Evolutionary conservation across 768 basidiomycete genomes (phyloP).

Genomic region (Phlebiopsis gigantea): DNA sequence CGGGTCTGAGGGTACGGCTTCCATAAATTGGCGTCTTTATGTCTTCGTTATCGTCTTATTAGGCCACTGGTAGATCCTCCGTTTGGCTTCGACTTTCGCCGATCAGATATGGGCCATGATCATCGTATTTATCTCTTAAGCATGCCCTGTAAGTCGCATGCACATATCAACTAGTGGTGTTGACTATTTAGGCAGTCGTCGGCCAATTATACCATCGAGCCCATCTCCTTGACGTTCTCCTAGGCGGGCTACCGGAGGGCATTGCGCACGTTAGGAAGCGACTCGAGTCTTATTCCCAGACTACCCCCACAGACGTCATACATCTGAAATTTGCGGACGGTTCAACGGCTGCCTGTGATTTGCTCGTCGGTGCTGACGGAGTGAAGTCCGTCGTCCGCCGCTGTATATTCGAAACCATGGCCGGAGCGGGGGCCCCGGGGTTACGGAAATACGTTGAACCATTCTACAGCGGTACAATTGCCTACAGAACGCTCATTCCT

Average conservation of each 20-base stretch:
- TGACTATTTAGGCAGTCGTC: slow-evolving; percentile 20
- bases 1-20: slow-evolving; percentile 16
- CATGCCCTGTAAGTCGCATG: slow-evolving; percentile 34
- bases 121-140: slow-evolving; percentile 34
- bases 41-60: no score
- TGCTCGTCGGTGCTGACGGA: slow-evolving; percentile 29
- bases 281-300: slow-evolving; percentile 17
- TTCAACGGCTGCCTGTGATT: slow-evolving; percentile 22
- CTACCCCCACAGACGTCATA: background rate
- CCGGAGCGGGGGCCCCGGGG: slow-evolving; percentile 15
- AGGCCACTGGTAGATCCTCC: no score
- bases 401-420: slow-evolving; percentile 25
- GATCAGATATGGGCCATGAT: slow-evolving; percentile 38
- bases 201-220: slow-evolving; percentile 48
- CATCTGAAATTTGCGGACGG: slow-evolving; percentile 24
- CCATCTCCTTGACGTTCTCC: slow-evolving; percentile 42
- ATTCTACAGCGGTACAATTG: slow-evolving; percentile 39
- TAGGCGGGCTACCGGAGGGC: slow-evolving; percentile 23
- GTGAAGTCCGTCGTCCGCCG: slow-evolving; percentile 28
- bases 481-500: slow-evolving; percentile 42
- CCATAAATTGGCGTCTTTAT: no score
- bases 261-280: slow-evolving; percentile 29
- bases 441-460: slow-evolving; percentile 35
- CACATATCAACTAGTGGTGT: background rate
- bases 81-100: slow-evolving; percentile 40